Base-by-base conservation (phyloP, 2,329 filamentous ascomycete genomes). In the Cyanodermella asteris region DNA sequence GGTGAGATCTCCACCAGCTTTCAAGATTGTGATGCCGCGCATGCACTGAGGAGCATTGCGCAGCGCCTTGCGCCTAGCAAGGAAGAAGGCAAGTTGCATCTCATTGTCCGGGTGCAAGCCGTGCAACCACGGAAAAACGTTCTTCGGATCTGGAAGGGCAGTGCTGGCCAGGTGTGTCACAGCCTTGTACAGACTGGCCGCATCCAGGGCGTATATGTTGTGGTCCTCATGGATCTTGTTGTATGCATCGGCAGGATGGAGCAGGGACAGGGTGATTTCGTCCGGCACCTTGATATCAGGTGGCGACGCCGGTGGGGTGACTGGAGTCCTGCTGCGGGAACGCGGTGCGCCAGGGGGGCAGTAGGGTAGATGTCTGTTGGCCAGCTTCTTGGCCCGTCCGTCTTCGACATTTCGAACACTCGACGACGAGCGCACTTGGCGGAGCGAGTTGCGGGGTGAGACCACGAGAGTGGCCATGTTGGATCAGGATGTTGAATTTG, bases 121-220 rank as follows among this genome's bases (percentile, higher is more conserved):
- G 50, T 97, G 87, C 13, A 93, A 59, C 87, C 87, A 97, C 3
- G 87, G 87, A 41, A 94, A 97, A 32, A 94, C 77, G 31, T 70
- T 61, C n/a, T 72, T 65, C 0, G 87, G 70, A 28, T 84, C 70
- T 5, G 87, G 84, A 13, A 94, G 57, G 2, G 81, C 73, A 40
- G 91, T 80, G 3, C 69, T 63, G 3, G 84, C 65, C 30, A 69
- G 55, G 39, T 82, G 66, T 34, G 90, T 69, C 17, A 94, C 43
- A 1, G 84, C 80, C 22, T 67, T 58, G 7, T 68, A 66, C 21
- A 93, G 58, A 15, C 64, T 64, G 20, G 57, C 53, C 16, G 73
- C 67, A 40, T 68, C 63, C 36, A 94, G 69, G 21, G 71, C 64
- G 47, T 77, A 91, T 14, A 93, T 47, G 24, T 45, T 62, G 42